Base-by-base conservation (phyloP, 1,284 basidiomycete species). In the Malassezia caprae region DNA sequence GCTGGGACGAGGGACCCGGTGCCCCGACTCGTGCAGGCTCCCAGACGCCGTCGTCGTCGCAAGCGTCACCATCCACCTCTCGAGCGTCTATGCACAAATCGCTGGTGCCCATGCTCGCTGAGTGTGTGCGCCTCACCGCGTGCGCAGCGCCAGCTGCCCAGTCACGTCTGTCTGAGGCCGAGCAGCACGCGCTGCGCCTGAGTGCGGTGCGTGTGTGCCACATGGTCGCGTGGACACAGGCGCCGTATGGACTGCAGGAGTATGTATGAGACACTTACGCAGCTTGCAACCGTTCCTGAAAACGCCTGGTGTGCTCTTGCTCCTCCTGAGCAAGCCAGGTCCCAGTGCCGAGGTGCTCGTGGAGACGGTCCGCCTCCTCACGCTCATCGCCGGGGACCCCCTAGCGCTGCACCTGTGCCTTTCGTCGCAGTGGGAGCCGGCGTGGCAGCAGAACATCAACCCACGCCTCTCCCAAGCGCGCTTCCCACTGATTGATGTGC, bases 401-500 rank as follows among this genome's bases (percentile, higher is more conserved):
- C 12, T 44, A 13, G 41, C 45, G 39, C 34, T 51, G n/a, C 49
- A 57, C 35, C 41, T 48, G 21, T 51, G 49, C 7, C 44, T 57
- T 5, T 39, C 50, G n/a, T 45, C 50, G n/a, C 44, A 28, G 17
- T 57, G 30, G 24, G 55, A 57, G 23, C n/a, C 26, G 4, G 27
- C 31, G 21, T 26, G 51, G 50, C 55, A 52, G 31, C 31, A 49
- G 4, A 21, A 26, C 12, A 45, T 52, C 3, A 30, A 44, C 4
- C 21, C 35, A 19, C 55, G 50, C 13, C 32, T 52, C n/a, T 35
- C 21, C 19, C 50, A 60, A 24, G 46, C 49, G 12, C 47, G 40
- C n/a, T 68, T 68, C 24, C 62, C 66, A 8, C 53, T 68, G 23
- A 44, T 68, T 5, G 66, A 68, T 43, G 41, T 64, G 7, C 48